phyloP scores from a whole-genome alignment of 78 protist genomes.

The Monosiga brevicollis region DNA sequence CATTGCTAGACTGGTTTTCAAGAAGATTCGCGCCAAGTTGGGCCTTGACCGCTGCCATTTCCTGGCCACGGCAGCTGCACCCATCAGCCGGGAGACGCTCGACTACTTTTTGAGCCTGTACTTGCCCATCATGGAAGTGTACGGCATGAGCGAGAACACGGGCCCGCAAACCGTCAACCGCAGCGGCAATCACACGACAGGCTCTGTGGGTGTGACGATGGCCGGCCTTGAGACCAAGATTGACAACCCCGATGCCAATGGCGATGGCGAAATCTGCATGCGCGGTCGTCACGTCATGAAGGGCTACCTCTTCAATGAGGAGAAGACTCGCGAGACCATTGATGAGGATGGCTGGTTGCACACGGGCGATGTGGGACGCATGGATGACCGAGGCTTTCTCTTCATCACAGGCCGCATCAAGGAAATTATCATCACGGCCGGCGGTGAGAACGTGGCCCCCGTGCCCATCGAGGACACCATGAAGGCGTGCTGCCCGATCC shows the following conservation, averaged over 20 bases:
- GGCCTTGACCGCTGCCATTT: constrained; percentile 53
- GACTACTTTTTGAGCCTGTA: constrained; percentile 55
- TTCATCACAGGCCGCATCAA: constrained; percentile 73
- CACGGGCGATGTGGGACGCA: constrained; percentile 70
- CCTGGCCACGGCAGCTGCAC: constrained; percentile 69
- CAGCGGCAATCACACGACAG: constrained; percentile 19
- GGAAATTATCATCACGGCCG: constrained; percentile 84
- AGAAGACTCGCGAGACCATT: constrained; percentile 45
- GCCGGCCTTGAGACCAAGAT: constrained; percentile 42
- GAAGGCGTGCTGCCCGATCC: constrained; percentile 27
- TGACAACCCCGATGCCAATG: constrained; percentile 4
- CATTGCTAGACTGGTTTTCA: constrained; percentile 43
- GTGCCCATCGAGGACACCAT: constrained; percentile 57
- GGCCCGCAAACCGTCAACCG: constrained; percentile 48
- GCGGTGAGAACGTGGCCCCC: constrained; percentile 89
- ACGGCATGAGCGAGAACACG: constrained; percentile 66
- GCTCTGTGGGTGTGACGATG: constrained; percentile 45
- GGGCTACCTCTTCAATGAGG: constrained; percentile 27
- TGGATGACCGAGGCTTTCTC: constrained; percentile 46
- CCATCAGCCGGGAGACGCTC: constrained; percentile 45
- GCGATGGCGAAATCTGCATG: constrained; percentile 34
- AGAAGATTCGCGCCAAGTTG: constrained; percentile 34
- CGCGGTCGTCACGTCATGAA: constrained; percentile 36
- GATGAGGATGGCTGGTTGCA: constrained; percentile 75
- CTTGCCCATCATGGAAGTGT: constrained; percentile 54